Evolutionary conservation across 2,329 filamentous ascomycete genomes (phyloP), one percentile per base, ranked within the genome.

Genomic region (Diaporthe amygdali): DNA sequence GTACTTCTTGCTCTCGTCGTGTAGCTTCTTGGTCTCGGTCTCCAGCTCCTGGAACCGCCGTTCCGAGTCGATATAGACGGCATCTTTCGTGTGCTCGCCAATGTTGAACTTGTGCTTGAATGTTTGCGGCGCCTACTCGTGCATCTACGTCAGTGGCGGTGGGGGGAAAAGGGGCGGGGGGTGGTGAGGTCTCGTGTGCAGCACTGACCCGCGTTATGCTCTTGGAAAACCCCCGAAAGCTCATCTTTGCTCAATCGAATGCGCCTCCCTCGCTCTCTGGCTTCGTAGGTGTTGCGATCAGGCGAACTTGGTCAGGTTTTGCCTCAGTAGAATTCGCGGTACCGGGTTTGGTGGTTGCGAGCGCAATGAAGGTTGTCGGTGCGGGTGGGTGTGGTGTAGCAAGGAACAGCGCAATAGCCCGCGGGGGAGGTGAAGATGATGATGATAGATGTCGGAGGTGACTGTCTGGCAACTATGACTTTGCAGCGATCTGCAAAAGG

Each of bases 1-100:
- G 83, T 99, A 99, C 85, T 97, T 98, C 82, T 95, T 93, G 70
- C 94, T 97, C 83, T 98, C 96, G 85, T 97, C 94, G 84, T 98
- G 96, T 37, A 98, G 91, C 82, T 93, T 96, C 88, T 98, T 98
- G 44, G 96, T 98, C 85, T 99, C 95, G 75, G 87, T 92, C 84
- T 99, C 96, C 74, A 99, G 89, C 84, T 99, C 96, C 75, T 94
- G 88, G 81, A 98, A 99, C 61, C 96, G 92, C 74, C 95, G 91
- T 81, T 99, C 96, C 74, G 96, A 94, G 82, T 99, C 96, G 74
- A 94, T 91, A 82, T 98, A 99, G 78, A 99, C 92, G 59, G 94
- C 87, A 85, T 99, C 96, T 81, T 98, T 97, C 76, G 95, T 97
- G 81, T 96, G 90, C 77, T 98, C 96, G 81, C 96, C 96, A 77